Evolutionary conservation across 2,329 filamentous ascomycete species (phyloP), one percentile per base, ranked within the genome.

Genomic region (Apiospora hydei): DNA sequence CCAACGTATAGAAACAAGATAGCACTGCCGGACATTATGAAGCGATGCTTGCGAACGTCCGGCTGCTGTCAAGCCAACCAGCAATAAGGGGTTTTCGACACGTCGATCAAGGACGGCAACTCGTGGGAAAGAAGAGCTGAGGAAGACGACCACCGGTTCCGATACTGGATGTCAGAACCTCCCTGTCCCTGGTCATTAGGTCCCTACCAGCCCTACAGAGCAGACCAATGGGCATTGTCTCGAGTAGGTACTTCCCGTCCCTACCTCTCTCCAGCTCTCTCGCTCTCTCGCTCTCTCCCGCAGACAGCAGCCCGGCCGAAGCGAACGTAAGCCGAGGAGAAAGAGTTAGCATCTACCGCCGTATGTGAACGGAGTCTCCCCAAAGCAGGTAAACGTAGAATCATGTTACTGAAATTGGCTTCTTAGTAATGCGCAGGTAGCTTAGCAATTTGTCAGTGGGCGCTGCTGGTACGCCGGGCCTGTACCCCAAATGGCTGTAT

Each of bases 401-500:
- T 64, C 6, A 6, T 64, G 57, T 64, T 64, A 5, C 57, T 64
- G 57, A 64, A 64, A 41, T 64, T 64, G 57, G 57, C 34, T 41
- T 57, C 57, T 64, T 64, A 38, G 34, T 41, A 64, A 38, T 64
- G 34, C 57, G 57, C 57, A 64, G 34, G 34, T 64, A 64, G 57
- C 57, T 64, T 41, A 64, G 57, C 57, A 64, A n/a, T 64, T n/a
- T 18, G 57, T 64, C 57, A 41, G 57, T 64, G 57, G 57, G 57
- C 57, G 41, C 34, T 64, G 57, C 57, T 64, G 18, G 10, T 64
- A 64, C 57, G 34, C 57, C 57, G 57, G 57, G 18, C 34, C 57
- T 34, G 57, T 64, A 64, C 21, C 57, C 57, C 41, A 64, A 41
- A 41, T n/a, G 57, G 18, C 57, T 34, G 41, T 64, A 64, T 64